Conservation (phyloP, 2,329 filamentous ascomycete species). For the Pseudovirgaria hyperparasitica region DNA sequence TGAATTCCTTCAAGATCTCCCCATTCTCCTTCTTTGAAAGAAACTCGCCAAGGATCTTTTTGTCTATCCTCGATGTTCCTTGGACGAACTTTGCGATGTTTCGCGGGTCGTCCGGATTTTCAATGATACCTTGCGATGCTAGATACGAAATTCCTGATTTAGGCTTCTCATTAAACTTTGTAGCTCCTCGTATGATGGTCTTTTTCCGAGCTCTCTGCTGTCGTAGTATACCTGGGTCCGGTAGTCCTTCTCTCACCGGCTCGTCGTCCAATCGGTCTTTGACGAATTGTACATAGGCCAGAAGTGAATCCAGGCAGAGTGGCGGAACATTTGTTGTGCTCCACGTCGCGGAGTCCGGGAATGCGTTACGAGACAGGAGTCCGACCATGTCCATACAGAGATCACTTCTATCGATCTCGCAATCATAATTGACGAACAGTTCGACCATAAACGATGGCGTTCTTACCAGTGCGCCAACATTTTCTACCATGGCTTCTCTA, state of each 20-base stretch:
- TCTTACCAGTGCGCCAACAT: conserved; percentile 76
- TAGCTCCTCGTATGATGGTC: conserved; percentile 74
- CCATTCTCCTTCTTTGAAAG: conserved; percentile 87
- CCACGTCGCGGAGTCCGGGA: conserved; percentile 96
- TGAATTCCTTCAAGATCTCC: conserved; percentile 68
- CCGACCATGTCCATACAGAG: conserved; percentile 93
- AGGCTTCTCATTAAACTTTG: conserved; percentile 90
- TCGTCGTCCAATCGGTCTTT: conserved; percentile 70
- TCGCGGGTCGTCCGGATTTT: conserved; percentile 58
- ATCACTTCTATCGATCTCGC: conserved; percentile 80
- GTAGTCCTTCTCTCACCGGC: conserved; percentile 50
- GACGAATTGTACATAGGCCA: conserved; percentile 86
- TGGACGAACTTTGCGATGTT: conserved; percentile 78
- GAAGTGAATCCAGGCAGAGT: conserved; percentile 78
- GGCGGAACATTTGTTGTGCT: conserved; percentile 97
- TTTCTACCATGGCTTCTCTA: conserved; percentile 96
- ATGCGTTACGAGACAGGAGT: conserved; percentile 80
- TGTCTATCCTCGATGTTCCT: conserved; percentile 77
- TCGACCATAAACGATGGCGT: conserved; percentile 94
- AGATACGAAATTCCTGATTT: conserved; percentile 81
- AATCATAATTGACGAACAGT: conserved; percentile 96
- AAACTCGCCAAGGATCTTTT: conserved; percentile 82
- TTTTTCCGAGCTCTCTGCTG: conserved; percentile 71
- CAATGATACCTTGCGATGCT: conserved; percentile 73
- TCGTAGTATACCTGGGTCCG: conserved; percentile 50